Evolutionary conservation across 2,329 filamentous ascomycete genomes (phyloP).

Genomic region (Dothideomycetidae sp.): DNA sequence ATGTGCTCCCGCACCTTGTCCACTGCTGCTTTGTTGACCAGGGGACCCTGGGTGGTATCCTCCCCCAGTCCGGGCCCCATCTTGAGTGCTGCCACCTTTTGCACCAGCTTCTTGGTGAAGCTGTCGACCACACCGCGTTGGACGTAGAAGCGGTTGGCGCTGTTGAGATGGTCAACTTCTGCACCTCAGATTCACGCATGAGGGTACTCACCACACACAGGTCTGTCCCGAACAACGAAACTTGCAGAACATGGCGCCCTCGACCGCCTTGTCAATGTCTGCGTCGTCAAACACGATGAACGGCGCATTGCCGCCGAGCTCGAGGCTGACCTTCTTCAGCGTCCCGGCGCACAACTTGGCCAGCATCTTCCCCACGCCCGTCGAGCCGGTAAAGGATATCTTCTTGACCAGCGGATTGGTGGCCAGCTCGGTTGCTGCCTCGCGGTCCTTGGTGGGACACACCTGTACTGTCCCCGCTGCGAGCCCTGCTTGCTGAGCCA

Average conservation of each 20-base stretch:
- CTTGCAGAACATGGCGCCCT: conserved; percentile 17
- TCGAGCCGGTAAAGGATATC: conserved; percentile 21
- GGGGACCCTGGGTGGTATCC: conserved; percentile 9
- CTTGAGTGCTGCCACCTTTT: conserved; percentile 20
- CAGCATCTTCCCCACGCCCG: conserved; percentile 20
- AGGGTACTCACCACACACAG: conserved; percentile 15
- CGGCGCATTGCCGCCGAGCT: conserved; percentile 22
- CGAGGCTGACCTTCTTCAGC: conserved; percentile 20
- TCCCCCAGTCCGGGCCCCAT: conserved; percentile 13
- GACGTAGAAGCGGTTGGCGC: conserved; percentile 37
- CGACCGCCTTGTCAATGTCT: conserved; percentile 18
- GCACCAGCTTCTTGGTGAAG: conserved; percentile 42
- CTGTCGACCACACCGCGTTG: conserved; percentile 38
- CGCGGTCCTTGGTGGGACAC: conserved; percentile 14
- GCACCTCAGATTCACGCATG: neutral
- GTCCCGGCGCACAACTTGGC: conserved; percentile 15
- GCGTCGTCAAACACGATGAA: conserved; percentile 25
- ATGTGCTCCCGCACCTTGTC: conserved; percentile 11
- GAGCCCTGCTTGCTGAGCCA: conserved; percentile 19
- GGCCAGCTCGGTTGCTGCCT: no score
- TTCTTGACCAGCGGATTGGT: conserved; percentile 18
- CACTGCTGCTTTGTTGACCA: conserved; percentile 6
- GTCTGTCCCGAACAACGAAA: conserved; percentile 20
- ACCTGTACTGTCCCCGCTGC: no score
- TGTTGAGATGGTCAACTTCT: conserved; percentile 1